phyloP scores from a whole-genome alignment of 2,329 filamentous ascomycete genomes.

The Macrophomina pseudophaseolina region DNA sequence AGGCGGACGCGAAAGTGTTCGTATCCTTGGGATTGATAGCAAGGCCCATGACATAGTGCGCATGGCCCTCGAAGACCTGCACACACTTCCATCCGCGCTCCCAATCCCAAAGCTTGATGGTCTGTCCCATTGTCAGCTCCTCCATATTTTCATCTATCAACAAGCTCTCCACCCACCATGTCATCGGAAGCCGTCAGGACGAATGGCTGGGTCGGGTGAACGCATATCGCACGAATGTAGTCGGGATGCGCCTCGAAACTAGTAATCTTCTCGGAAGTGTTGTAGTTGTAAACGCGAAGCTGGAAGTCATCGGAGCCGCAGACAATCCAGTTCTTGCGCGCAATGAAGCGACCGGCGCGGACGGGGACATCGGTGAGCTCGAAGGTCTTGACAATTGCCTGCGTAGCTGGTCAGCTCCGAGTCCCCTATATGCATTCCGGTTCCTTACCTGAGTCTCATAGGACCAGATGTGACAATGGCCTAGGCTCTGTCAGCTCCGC shows the following conservation, averaged over 20 bases:
- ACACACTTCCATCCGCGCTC: conserved; percentile 98
- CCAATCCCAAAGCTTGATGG: conserved; percentile 98
- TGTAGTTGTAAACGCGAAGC: conserved; percentile 89
- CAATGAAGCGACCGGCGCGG: conserved; percentile 92
- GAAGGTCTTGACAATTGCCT: conserved; percentile 96
- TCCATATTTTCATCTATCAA: background rate
- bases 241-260: conserved; percentile 97
- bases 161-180: conserved; percentile 62
- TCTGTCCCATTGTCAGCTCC: conserved; percentile 44
- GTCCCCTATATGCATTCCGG: background rate
- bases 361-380: conserved; percentile 98
- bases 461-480: conserved; percentile 99
- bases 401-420: conserved; percentile 33
- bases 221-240: conserved; percentile 95
- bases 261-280: conserved; percentile 97
- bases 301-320: conserved; percentile 94
- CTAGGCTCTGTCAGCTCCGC: conserved; percentile 53
- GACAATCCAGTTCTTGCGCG: conserved; percentile 98
- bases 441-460: conserved; percentile 78
- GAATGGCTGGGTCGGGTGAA: conserved; percentile 94
- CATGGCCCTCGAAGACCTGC: conserved; percentile 94
- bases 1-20: conserved; percentile 90
- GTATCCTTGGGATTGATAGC: conserved; percentile 88
- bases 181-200: conserved; percentile 96
- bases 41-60: conserved; percentile 95